Base-by-base conservation (phyloP, 108 stramenopile genomes). In the Cylindrotheca closterium region DNA sequence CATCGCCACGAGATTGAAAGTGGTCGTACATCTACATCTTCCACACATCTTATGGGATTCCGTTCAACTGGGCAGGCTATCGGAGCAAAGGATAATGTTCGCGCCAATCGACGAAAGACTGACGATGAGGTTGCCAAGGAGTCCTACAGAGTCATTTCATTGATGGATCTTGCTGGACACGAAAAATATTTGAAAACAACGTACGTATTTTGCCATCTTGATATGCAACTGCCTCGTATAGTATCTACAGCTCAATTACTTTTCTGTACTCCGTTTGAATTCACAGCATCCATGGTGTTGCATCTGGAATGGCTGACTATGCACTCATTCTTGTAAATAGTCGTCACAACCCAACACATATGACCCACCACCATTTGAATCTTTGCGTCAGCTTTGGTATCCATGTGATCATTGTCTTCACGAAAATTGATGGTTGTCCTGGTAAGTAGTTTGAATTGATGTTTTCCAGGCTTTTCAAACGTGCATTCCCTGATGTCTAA, bases 181-280 rank as follows among this genome's bases (percentile, higher is more conserved):
- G 98, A 99, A 68, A 96, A 96, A 68, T 99, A 98, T 69, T 77
- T 99, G 54, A 99, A 99, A 69, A 98, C 99, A 18, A 98, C 99
- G 51, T 81, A 65, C 51, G 79, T 79, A 3, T 17, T 0, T 33
- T 24, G 55, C 24, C 24, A 51, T 55, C 28, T 10, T 25, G 27
- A 18, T 25, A 33, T 30, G 7, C 4, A 33, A 33, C 29, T 30
- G 2, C 18, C 4, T 19, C 55, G 2, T 15, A 45, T 12, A 12
- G 51, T 51, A 51, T 51, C n/a, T n/a, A 4, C 51, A 5, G n/a
- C 18, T 22, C 5, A 4, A 51, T 17, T 10, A 30, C 22, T n/a
- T 50, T n/a, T 48, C 15, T 29, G 46, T 4, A 15, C 48, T 49
- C 22, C 25, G 4, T 55, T n/a, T 30, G 28, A 15, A 18, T n/a